Base-by-base conservation (phyloP, 1,284 basidiomycete genomes). In the Puccinia hordei region DNA sequence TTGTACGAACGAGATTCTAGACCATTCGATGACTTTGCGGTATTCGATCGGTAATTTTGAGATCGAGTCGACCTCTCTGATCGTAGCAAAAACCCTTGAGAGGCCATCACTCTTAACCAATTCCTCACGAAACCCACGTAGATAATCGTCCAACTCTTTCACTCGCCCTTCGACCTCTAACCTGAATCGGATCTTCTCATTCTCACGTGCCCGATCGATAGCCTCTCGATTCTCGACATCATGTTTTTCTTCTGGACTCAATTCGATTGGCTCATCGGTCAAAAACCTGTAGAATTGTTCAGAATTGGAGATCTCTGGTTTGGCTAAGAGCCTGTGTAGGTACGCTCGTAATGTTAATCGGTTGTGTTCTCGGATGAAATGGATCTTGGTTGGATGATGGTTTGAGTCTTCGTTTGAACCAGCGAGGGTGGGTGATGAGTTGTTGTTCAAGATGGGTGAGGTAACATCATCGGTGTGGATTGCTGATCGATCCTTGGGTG, bases 281-380 rank as follows among this genome's bases (percentile, higher is more conserved):
- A 99, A 87, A 87, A 99, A 99, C 0, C 92, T 93, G 73, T 89
- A 89, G 59, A 99, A 88, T 10, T 97, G 90, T 0, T 93, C 92
- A 0, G 93, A 94, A 69, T 93, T 92, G 0, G 92, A 91, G 24
- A 97, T 89, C 19, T 89, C 87, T 5, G 91, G 91, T n/a, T 89
- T 86, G 19, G 82, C 83, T 59, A 99, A 88, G 27, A 99, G 88
- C 0, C 90, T 87, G 82, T 93, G 92, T 19, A 99, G 88, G 86
- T 98, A 99, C 0, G 94, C 92, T 30, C 97, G 90, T 10, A 99
- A 89, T 0, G 97, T 99, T 10, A 99, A 88, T 9, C 97, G 89
- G 84, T 99, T 99, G 88, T 95, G 96, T 86, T 99, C 97, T 38
- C 95, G 89, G 0, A 93, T 88, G 22, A 98, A 89, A 33, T 90